Evolutionary conservation across 2,329 filamentous ascomycete genomes (phyloP), one percentile per base, ranked within the genome.

Genomic region (Parasarocladium wereldwijsianum): DNA sequence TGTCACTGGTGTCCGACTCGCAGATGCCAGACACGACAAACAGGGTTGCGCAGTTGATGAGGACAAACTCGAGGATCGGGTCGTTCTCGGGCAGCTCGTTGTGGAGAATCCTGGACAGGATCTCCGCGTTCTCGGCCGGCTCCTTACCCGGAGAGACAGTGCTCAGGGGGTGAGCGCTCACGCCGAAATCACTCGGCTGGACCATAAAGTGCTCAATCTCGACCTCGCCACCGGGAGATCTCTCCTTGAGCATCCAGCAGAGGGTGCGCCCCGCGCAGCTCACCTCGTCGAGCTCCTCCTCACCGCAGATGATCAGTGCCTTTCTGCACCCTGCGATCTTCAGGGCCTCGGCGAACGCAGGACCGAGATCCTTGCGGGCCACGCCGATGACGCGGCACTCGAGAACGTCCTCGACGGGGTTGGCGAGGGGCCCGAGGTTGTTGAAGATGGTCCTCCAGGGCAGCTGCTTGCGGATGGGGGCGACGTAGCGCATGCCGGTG

Each of bases 361-460:
- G 78, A 1, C 87, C 90, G 13, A 98, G 73, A 42, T 85, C 81
- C 46, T 77, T 71, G 37, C 90, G 74, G 11, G 86, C 87, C 17
- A 98, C 87, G 36, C 90, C 90, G n/a, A 98, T 72, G 34, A 98
- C 71, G 17, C 90, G 75, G 9, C 86, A 85, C 58, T 98, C 90
- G 35, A 98, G 71, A 20, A 70, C 53, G 42, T 76, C 72, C 45
- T 94, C 82, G 12, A 93, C 70, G 0, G 90, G 90, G 53, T 96
- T 96, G 26, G 85, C 80, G 17, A 98, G 64, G 0, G 90, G 90
- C 0, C 90, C 90, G 29, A 98, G 69, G 11, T 98, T 71, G 56
- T 98, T 98, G 72, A 98, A 98, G 41, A 98, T 87, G 2, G 90
- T 98, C 43, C 90, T 75, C 66, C 90, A 87, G 34, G 87, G 87